phyloP scores from a whole-genome alignment of 2,329 filamentous ascomycete genomes.

The Trichoderma koningii region DNA sequence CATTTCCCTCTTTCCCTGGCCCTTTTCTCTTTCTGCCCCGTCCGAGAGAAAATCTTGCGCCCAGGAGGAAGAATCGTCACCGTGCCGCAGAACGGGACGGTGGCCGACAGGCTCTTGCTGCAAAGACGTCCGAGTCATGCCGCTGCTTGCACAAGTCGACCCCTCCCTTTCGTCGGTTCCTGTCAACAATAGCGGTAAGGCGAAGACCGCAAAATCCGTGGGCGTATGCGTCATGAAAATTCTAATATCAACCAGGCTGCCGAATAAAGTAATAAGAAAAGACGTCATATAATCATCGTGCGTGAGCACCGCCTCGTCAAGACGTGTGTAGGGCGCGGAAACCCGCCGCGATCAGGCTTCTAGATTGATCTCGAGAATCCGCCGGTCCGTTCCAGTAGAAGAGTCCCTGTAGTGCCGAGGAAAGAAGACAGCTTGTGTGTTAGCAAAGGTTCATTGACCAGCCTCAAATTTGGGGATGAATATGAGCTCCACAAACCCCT shows the following conservation, averaged over 20 bases:
- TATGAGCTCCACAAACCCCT: conserved; percentile 51
- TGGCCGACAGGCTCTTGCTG: conserved; percentile 5
- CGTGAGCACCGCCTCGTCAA: conserved; percentile 32
- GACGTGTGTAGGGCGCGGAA: conserved; percentile 51
- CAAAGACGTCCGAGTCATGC: conserved; percentile 21
- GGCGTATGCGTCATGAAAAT: conserved; percentile 17
- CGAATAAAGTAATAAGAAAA: not conserved
- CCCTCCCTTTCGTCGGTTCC: conserved; percentile 2
- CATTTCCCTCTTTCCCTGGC: not conserved
- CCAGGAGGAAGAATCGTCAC: conserved; percentile 13
- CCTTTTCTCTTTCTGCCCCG: not conserved
- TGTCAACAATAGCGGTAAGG: conserved; percentile 18
- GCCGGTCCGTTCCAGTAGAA: conserved; percentile 83
- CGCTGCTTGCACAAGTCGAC: conserved; percentile 14
- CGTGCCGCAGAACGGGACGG: not conserved
- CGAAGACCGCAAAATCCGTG: not conserved
- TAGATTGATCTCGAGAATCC: conserved; percentile 61
- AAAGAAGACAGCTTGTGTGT: conserved; percentile 7
- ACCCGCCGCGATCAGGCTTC: conserved; percentile 60
- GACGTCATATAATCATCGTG: conserved; percentile 19
- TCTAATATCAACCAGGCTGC: not conserved
- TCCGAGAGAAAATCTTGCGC: not conserved
- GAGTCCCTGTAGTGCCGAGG: conserved; percentile 55
- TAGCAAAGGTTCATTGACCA: conserved; percentile 7
- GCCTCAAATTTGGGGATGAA: conserved; percentile 1